These are phyloP conservation scores for Hypocreales sp. DNA, from an alignment of 2,329 filamentous ascomycete species.

Conservation along the genomic window DNA sequence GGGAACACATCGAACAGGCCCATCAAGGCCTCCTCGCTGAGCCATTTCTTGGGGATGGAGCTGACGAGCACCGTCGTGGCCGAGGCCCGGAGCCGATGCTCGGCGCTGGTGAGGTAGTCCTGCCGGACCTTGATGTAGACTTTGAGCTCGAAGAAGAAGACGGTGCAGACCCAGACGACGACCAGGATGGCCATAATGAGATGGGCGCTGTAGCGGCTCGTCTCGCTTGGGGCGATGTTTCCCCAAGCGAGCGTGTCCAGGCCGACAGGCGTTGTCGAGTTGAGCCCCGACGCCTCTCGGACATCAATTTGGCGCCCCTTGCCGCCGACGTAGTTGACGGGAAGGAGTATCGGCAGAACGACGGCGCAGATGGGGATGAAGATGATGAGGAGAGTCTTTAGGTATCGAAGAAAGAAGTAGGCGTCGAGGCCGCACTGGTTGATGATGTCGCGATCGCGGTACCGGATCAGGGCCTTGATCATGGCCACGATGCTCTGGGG, in stretches of 20 bases:
- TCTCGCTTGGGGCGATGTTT: slow-evolving; percentile 56
- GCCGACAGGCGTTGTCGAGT: slow-evolving; percentile 29
- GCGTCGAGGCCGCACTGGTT: slow-evolving; percentile 91
- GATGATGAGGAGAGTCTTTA: slow-evolving; percentile 64
- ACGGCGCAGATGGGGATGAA: slow-evolving; percentile 70
- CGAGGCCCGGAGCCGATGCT: slow-evolving; percentile 84
- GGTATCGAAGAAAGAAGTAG: slow-evolving; percentile 92
- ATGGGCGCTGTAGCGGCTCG: slow-evolving; percentile 69
- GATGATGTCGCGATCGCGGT: slow-evolving; percentile 69
- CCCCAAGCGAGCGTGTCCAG: slow-evolving; percentile 77
- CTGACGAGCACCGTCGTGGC: slow-evolving; percentile 91
- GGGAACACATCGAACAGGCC: slow-evolving; percentile 92
- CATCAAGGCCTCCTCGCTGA: slow-evolving; percentile 64
- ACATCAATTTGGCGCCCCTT: slow-evolving; percentile 37
- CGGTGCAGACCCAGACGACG: slow-evolving; percentile 69
- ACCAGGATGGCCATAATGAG: slow-evolving; percentile 63
- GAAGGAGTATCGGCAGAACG: slow-evolving; percentile 72
- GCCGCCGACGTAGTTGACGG: slow-evolving; percentile 66
- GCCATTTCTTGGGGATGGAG: slow-evolving; percentile 82
- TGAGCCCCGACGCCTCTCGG: slow-evolving; percentile 15
- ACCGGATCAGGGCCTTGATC: slow-evolving; percentile 44
- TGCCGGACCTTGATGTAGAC: slow-evolving; percentile 89
- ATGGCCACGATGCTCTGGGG: slow-evolving; percentile 39
- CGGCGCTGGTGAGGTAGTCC: slow-evolving; percentile 84
- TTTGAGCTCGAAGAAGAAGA: slow-evolving; percentile 74